Base-by-base conservation (phyloP, 768 basidiomycete species). In the Leccinellum rugosiceps region DNA sequence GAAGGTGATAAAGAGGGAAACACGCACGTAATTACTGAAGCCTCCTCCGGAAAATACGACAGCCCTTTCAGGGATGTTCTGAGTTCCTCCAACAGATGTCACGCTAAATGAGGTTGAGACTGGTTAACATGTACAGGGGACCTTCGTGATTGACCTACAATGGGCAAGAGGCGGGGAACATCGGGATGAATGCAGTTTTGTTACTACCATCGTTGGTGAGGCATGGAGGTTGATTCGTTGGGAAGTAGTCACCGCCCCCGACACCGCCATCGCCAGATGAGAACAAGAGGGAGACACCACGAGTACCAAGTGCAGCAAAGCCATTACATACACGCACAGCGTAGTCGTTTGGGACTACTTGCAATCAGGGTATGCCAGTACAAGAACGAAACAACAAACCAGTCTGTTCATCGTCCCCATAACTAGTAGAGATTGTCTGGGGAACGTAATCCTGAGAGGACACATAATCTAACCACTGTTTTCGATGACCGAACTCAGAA, bases 391-490 rank as follows among this genome's bases (percentile, higher is more conserved):
- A 34, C 3, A 34, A 25, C 4, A 10, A 26, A 85, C 86, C 81
- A 19, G 86, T 84, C 66, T 87, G 86, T 56, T 91, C 89, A 58
- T 83, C 79, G 49, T 90, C 88, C 6, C 79, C 85, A 65, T 90
- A 90, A 60, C 85, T 87, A 0, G 86, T 89, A 0, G 86, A 86
- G 50, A 91, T 87, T 6, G 82, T 75, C 59, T 82, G 78, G 14
- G 87, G 86, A 2, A 79, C 68, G 38, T 74, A 65, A 10, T 71
- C 51, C n/a, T 81, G 78, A 13, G 60, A 62, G 0, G 82, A 71
- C n/a, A 88, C 66, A 56, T 79, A 84, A 43, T 85, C 77, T 15
- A 90, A 71, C 88, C 88, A 90, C 76, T 86, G 62, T 23, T 50
- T 55, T 57, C 60, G 68, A 35, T 3, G 13, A 21, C 23, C 0